phyloP scores from a whole-genome alignment of 495 filamentous ascomycete genomes.

The Neurospora sublineolata region DNA sequence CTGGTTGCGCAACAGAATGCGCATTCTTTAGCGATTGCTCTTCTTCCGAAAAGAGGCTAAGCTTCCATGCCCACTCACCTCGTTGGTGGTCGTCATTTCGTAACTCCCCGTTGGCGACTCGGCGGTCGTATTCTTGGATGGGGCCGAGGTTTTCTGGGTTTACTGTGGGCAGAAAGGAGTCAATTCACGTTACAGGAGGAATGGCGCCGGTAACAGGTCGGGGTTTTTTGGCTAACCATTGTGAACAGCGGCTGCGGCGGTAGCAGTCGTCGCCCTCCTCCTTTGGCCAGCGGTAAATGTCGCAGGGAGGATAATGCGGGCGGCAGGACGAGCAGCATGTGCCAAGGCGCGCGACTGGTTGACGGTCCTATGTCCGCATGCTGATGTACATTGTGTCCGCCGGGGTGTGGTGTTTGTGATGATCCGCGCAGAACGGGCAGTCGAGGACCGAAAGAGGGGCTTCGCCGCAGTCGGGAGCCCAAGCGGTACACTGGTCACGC shows the following conservation, averaged over 20 bases:
- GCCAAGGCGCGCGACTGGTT: neutral
- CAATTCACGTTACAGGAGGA: neutral
- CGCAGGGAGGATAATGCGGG: constrained; percentile 10
- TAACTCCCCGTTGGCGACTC: constrained; percentile 59
- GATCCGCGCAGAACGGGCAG: neutral
- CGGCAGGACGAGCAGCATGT: neutral
- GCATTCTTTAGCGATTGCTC: neutral
- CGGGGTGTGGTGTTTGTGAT: constrained; percentile 2
- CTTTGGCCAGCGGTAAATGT: constrained; percentile 14
- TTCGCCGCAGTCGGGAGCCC: neutral
- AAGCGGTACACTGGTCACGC: neutral
- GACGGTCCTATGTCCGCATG: neutral
- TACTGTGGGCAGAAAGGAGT: neutral
- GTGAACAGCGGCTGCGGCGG: constrained; percentile 18
- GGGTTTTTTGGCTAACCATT: constrained; percentile 15
- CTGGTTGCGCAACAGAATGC: constrained; percentile 24
- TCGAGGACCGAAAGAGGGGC: neutral
- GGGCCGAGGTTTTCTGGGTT: constrained; percentile 49
- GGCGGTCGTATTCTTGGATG: constrained; percentile 71
- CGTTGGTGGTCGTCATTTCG: constrained; percentile 85
- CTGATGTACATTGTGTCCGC: constrained; percentile 10
- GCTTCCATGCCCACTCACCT: constrained; percentile 46
- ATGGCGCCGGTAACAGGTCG: neutral
- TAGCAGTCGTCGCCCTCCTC: constrained; percentile 19
- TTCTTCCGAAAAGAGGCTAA: neutral